A percentile compares a stretch with the other conserved stretches of the same genome.
Conservation (phyloP, 257 asterid genomes). For the Ilex asprella region DNA sequence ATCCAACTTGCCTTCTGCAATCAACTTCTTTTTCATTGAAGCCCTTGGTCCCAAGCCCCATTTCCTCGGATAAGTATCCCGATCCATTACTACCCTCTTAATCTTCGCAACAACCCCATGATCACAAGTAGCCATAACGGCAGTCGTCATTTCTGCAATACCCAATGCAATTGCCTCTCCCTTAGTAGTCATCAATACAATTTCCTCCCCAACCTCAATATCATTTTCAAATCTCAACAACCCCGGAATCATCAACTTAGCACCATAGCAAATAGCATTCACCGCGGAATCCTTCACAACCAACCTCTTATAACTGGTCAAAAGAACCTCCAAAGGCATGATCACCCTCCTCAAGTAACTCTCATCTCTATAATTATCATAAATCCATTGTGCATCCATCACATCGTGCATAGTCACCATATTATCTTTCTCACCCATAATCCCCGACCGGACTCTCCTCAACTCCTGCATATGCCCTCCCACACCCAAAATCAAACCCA, state of each 20-base stretch:
- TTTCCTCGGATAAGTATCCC: constrained; percentile 95
- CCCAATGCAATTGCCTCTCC: constrained; percentile 94
- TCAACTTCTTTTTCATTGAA: constrained; percentile 80
- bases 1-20: constrained; percentile 83
- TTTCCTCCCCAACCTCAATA: constrained; percentile 74
- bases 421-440: constrained; percentile 88
- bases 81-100: constrained; percentile 97
- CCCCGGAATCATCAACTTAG: constrained; percentile 92
- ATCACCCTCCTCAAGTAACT: constrained; percentile 79
- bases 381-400: constrained; percentile 91
- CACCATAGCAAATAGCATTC: constrained; percentile 89
- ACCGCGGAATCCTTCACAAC: constrained; percentile 93
- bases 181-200: constrained; percentile 86
- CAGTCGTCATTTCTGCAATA: constrained; percentile 94
- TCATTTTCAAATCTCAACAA: constrained; percentile 89
- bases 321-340: constrained; percentile 84
- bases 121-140: constrained; percentile 93
- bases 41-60: constrained; percentile 99
- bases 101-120: constrained; percentile 93
- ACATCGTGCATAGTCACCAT: constrained; percentile 97
- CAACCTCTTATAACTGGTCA: constrained; percentile 87
- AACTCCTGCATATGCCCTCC: constrained; percentile 94
- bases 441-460: constrained; percentile 85
- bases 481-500: constrained; percentile 87
- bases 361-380: constrained; percentile 79